These are phyloP conservation scores for Breviolum minutum DNA, from an alignment of 73 alveolate species.

Conservation along the genomic window DNA sequence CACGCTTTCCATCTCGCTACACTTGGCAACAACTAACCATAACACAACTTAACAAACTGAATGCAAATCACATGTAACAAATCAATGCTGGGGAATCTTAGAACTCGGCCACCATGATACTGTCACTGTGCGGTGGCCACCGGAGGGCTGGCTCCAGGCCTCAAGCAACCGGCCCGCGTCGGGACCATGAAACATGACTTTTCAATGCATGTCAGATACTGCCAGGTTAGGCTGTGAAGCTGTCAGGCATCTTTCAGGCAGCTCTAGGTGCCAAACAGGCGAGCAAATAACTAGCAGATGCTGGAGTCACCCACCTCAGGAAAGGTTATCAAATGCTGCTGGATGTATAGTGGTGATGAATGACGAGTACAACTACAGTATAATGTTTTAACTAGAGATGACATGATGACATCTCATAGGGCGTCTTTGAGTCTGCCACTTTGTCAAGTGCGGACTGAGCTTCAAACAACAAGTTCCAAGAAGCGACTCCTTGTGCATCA, in stretches of 20 bases:
- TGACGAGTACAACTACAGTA: too few relatives aligned
- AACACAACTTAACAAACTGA: background rate
- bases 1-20: background rate
- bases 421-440: too few relatives aligned
- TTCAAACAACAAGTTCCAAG: constrained; percentile 42
- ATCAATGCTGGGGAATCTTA: background rate
- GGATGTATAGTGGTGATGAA: too few relatives aligned
- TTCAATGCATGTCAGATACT: too few relatives aligned
- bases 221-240: background rate
- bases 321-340: too few relatives aligned
- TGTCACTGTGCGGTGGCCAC: constrained; percentile 77
- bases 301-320: constrained; percentile 90
- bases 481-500: constrained; percentile 15
- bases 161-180: background rate
- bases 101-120: constrained; percentile 69
- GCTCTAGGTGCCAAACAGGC: constrained; percentile 21
- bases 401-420: too few relatives aligned
- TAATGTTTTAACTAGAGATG: too few relatives aligned
- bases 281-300: constrained; percentile 55
- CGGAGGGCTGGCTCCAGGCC: constrained; percentile 72
- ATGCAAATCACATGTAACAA: background rate
- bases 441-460: background rate
- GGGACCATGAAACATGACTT: background rate
- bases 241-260: background rate
- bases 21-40: background rate